Conservation (phyloP, 2,329 filamentous ascomycete species). For the Aspergillus melleus region DNA sequence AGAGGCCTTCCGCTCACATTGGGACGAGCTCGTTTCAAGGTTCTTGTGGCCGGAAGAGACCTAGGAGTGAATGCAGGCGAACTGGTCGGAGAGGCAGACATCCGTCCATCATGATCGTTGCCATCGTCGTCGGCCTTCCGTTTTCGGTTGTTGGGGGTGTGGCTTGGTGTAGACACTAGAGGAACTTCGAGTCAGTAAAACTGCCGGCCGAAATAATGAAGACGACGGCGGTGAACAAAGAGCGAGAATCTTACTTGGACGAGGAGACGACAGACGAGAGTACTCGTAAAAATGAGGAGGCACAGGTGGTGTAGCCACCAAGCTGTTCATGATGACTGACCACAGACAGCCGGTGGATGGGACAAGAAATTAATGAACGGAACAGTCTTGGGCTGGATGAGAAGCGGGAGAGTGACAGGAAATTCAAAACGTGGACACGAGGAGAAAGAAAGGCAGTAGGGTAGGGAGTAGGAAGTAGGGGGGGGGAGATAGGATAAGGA, state of each 20-base stretch:
- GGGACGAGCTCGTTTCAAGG: constrained; percentile 66
- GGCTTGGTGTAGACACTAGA: constrained; percentile 40
- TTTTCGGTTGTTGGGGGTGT: constrained; percentile 60
- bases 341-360: constrained; percentile 32
- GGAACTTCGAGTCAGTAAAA: constrained; percentile 18
- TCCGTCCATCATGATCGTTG: constrained; percentile 70
- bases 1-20: constrained; percentile 69
- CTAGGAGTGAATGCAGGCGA: constrained; percentile 75
- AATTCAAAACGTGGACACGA: constrained; percentile 11
- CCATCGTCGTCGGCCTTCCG: constrained; percentile 80
- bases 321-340: constrained; percentile 59
- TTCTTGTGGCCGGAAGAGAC: constrained; percentile 65
- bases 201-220: background rate
- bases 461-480: background rate
- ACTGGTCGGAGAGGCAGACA: constrained; percentile 83
- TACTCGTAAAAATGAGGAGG: constrained; percentile 64
- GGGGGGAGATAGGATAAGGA: background rate
- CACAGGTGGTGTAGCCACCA: constrained; percentile 58
- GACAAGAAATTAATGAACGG: constrained; percentile 22
- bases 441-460: constrained; percentile 6
- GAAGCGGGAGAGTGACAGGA: constrained; percentile 10
- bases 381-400: constrained; percentile 16
- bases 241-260: constrained; percentile 52
- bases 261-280: constrained; percentile 59
- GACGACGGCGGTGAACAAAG: constrained; percentile 7